phyloP scores from a whole-genome alignment of 2,329 filamentous ascomycete genomes.

The Colletotrichum ledebouriae region DNA sequence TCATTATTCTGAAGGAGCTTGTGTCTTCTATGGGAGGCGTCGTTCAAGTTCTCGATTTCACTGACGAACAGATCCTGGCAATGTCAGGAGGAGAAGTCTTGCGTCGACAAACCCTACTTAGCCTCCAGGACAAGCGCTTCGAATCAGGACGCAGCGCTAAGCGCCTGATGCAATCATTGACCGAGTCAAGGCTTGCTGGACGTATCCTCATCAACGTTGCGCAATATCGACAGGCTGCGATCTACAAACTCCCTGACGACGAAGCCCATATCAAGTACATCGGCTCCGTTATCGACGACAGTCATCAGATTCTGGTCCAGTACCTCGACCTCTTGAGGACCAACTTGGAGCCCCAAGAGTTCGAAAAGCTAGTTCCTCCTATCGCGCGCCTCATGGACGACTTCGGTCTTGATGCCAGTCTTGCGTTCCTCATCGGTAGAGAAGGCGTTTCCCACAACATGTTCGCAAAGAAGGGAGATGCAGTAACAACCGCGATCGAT shows the following conservation, averaged over 20 bases:
- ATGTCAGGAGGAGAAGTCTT: slow-evolving; percentile 89
- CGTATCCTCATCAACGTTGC: slow-evolving; percentile 91
- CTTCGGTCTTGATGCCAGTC: slow-evolving; percentile 82
- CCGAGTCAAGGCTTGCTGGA: slow-evolving; percentile 82
- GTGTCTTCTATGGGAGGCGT: slow-evolving; percentile 95
- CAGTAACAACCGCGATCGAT: slow-evolving; percentile 54
- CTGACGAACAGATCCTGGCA: slow-evolving; percentile 86
- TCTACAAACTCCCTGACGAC: slow-evolving; percentile 78
- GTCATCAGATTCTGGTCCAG: slow-evolving; percentile 86
- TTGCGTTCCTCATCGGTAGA: slow-evolving; percentile 89
- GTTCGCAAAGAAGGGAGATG: slow-evolving; percentile 48
- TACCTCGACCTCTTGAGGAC: slow-evolving; percentile 90
- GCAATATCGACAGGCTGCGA: slow-evolving; percentile 89
- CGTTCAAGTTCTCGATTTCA: slow-evolving; percentile 87
- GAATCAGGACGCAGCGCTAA: slow-evolving; percentile 80
- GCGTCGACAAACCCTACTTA: slow-evolving; percentile 82
- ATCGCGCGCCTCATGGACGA: slow-evolving; percentile 80
- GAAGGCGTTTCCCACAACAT: slow-evolving; percentile 79
- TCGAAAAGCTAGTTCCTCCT: slow-evolving; percentile 82
- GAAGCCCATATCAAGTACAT: slow-evolving; percentile 90
- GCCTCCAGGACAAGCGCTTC: slow-evolving; percentile 85
- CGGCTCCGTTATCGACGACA: slow-evolving; percentile 89
- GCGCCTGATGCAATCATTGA: slow-evolving; percentile 83
- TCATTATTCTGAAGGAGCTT: slow-evolving; percentile 92
- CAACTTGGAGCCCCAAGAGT: slow-evolving; percentile 81